Conservation (phyloP, 176 grass and related monocot genomes). For the Avena sativa region DNA sequence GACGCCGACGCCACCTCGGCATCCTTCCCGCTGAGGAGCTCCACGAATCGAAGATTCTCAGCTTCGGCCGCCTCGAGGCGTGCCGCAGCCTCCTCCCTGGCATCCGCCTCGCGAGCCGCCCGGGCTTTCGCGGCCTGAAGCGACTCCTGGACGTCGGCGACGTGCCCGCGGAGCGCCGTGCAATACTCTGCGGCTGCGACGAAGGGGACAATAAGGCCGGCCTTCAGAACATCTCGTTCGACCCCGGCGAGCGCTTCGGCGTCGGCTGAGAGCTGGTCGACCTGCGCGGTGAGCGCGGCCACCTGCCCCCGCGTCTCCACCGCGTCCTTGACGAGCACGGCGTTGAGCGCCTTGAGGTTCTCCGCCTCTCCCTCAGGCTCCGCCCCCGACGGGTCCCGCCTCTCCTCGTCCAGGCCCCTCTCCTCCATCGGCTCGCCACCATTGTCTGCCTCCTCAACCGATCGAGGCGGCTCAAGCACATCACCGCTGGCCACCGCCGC, state of each 20-base stretch:
- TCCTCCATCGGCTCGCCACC: background rate
- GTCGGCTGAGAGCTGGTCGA: conserved; percentile 31
- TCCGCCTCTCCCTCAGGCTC: background rate
- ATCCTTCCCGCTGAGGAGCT: conserved; percentile 37
- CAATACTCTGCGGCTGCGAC: background rate
- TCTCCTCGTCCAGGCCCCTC: background rate
- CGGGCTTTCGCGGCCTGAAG: background rate
- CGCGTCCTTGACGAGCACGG: background rate
- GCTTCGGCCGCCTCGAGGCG: conserved; percentile 29
- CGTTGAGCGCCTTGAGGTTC: conserved; percentile 2
- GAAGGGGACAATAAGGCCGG: conserved; percentile 14
- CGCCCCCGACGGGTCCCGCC: background rate
- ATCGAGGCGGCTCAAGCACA: background rate
- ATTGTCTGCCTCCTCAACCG: background rate
- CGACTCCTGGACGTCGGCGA: background rate
- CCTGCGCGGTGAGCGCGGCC: background rate
- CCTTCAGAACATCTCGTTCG: conserved; percentile 15
- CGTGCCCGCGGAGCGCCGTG: background rate
- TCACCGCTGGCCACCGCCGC: background rate
- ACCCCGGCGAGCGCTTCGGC: background rate
- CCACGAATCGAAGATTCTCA: conserved; percentile 9
- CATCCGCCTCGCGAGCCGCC: conserved; percentile 4
- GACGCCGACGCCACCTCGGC: background rate
- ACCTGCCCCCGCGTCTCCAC: conserved; percentile 7
- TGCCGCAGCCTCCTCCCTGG: conserved; percentile 18